Conservation (phyloP, 2,329 filamentous ascomycete genomes). For the Apiospora marii region DNA sequence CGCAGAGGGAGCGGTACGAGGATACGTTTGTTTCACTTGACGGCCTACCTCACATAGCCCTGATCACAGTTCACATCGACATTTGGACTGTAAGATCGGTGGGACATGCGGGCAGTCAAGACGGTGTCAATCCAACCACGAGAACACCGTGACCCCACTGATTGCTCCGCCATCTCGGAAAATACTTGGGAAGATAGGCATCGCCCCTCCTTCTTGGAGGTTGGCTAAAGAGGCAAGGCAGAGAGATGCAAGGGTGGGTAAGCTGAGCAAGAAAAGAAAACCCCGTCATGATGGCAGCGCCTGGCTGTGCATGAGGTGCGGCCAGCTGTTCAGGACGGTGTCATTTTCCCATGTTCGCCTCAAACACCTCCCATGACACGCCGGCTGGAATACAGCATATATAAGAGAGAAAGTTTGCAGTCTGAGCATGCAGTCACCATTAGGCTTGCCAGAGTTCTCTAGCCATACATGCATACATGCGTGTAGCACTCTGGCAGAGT, state of each 20-base stretch:
- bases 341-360: background rate
- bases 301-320: conserved; percentile 8
- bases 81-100: background rate
- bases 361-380: background rate
- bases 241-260: background rate
- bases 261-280: conserved; percentile 8
- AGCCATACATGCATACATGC: background rate
- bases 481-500: background rate
- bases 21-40: background rate
- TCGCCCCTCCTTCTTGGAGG: background rate
- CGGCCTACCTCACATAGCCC: background rate
- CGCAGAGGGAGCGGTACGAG: background rate
- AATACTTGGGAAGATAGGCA: background rate
- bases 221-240: background rate
- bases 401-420: background rate
- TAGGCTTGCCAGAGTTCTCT: background rate
- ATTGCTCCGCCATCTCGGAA: background rate
- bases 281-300: conserved; percentile 3
- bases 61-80: background rate
- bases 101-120: conserved; percentile 4
- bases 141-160: conserved; percentile 10
- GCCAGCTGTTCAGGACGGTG: background rate
- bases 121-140: conserved; percentile 10
- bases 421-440: background rate
- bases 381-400: background rate